Conservation (phyloP, 768 basidiomycete species). For the Pleurotus pulmonarius region DNA sequence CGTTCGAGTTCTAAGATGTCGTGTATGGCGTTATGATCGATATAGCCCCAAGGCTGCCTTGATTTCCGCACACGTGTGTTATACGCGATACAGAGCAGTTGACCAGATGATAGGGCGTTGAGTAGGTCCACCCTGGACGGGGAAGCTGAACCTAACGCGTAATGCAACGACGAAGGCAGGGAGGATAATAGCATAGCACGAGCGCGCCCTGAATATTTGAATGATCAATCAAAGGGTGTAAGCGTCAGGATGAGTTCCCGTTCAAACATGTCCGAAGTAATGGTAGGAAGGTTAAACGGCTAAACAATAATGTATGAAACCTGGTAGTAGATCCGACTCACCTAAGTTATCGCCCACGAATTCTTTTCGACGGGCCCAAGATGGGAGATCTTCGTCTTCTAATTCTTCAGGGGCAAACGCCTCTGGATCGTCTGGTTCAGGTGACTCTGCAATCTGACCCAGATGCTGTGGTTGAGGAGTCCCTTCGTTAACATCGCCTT, state of each 20-base stretch:
- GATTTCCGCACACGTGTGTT: constrained; percentile 79
- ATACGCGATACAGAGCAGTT: constrained; percentile 77
- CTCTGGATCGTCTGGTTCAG: constrained; percentile 1
- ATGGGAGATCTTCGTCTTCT: constrained; percentile 32
- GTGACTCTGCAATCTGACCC: constrained; percentile 2
- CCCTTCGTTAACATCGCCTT: not conserved
- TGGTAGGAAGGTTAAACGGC: not conserved
- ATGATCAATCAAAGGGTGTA: not conserved
- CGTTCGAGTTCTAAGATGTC: constrained; percentile 69
- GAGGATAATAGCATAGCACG: constrained; percentile 58
- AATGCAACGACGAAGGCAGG: constrained; percentile 42
- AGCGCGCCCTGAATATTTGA: constrained; percentile 46
- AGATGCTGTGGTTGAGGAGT: not conserved
- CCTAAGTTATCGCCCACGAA: constrained; percentile 60
- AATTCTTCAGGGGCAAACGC: not conserved
- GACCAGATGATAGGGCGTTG: constrained; percentile 64
- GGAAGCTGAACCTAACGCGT: not conserved
- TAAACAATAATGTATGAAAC: not conserved
- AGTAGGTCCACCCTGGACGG: constrained; percentile 33
- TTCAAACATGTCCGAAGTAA: constrained; percentile 1
- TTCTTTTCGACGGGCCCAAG: constrained; percentile 64
- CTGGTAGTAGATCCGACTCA: constrained; percentile 22
- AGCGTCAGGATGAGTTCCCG: too few relatives aligned
- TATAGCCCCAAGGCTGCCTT: constrained; percentile 85
- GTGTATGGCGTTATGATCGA: constrained; percentile 73